phyloP scores from a whole-genome alignment of 2,329 filamentous ascomycete genomes.

The Cryphonectria naterciae region DNA sequence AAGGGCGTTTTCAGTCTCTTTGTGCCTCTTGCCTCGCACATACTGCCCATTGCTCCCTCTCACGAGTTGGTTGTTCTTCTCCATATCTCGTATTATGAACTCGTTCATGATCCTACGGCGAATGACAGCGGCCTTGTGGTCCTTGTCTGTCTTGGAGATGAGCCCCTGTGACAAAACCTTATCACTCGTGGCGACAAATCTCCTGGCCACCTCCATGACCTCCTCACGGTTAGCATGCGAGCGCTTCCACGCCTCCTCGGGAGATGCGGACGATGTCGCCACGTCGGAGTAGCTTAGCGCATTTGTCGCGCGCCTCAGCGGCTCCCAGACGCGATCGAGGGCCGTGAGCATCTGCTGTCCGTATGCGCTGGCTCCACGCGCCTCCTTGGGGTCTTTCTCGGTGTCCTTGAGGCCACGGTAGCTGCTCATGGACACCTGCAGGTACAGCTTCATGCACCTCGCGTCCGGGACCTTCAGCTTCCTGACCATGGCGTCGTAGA shows the following conservation, averaged over 20 bases:
- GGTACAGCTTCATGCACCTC: conserved; percentile 56
- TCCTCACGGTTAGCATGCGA: conserved; percentile 20
- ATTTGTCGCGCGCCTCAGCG: conserved; percentile 44
- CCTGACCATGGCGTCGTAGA: conserved; percentile 67
- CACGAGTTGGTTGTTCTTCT: conserved; percentile 16
- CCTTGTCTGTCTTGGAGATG: conserved; percentile 13
- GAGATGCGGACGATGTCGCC: conserved; percentile 29
- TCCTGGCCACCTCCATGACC: conserved; percentile 21
- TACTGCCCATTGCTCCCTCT: background rate
- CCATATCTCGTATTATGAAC: conserved; percentile 3
- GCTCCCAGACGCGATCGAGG: conserved; percentile 55
- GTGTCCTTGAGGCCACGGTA: conserved; percentile 45
- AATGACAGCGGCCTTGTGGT: conserved; percentile 16
- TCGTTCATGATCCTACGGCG: conserved; percentile 23
- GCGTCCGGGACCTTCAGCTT: conserved; percentile 53
- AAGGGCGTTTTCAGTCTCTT: conserved; percentile 9
- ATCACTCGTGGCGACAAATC: conserved; percentile 25
- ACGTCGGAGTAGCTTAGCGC: conserved; percentile 42
- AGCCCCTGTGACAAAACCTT: conserved; percentile 27
- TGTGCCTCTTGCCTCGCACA: background rate
- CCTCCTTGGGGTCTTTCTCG: conserved; percentile 35
- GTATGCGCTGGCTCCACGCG: conserved; percentile 46
- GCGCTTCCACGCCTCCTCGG: conserved; percentile 33
- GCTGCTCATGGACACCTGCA: conserved; percentile 57
- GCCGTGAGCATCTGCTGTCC: conserved; percentile 56